Percentiles rank a stretch among this genome's conserved stretches.
Conservation (phyloP, 2,329 filamentous ascomycete species). For the Endothia cerciana region DNA sequence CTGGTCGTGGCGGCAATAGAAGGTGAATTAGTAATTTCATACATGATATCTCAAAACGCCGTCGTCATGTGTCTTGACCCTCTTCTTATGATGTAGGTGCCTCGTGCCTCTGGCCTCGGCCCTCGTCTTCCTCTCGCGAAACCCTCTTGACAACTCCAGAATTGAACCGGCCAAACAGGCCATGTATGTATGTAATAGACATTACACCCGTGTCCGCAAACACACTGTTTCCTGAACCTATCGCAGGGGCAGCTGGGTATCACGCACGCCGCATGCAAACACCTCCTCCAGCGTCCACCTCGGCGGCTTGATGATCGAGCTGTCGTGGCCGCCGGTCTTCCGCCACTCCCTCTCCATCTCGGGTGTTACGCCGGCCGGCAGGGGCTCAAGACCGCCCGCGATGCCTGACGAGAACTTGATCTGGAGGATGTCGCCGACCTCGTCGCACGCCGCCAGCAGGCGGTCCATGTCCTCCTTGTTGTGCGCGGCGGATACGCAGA, state of each 20-base stretch:
- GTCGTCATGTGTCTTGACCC: constrained; percentile 10
- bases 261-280: constrained; percentile 72
- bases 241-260: constrained; percentile 73
- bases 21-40: constrained; percentile 11
- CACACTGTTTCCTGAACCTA: constrained; percentile 43
- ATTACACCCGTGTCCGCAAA: constrained; percentile 26
- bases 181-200: constrained; percentile 20
- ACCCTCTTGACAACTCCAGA: neutral
- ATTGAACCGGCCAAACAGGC: neutral
- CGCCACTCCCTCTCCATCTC: constrained; percentile 74
- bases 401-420: constrained; percentile 97
- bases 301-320: constrained; percentile 71
- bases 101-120: neutral
- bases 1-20: neutral
- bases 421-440: constrained; percentile 89
- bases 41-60: constrained; percentile 15
- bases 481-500: constrained; percentile 94
- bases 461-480: constrained; percentile 98
- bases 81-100: neutral
- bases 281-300: constrained; percentile 87
- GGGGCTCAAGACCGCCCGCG: constrained; percentile 80
- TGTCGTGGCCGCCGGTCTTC: constrained; percentile 65
- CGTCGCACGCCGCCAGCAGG: constrained; percentile 84
- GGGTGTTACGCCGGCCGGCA: constrained; percentile 71
- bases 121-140: neutral